Base-by-base conservation (phyloP, 805 yeast species). In the Hanseniaspora guilliermondii region DNA sequence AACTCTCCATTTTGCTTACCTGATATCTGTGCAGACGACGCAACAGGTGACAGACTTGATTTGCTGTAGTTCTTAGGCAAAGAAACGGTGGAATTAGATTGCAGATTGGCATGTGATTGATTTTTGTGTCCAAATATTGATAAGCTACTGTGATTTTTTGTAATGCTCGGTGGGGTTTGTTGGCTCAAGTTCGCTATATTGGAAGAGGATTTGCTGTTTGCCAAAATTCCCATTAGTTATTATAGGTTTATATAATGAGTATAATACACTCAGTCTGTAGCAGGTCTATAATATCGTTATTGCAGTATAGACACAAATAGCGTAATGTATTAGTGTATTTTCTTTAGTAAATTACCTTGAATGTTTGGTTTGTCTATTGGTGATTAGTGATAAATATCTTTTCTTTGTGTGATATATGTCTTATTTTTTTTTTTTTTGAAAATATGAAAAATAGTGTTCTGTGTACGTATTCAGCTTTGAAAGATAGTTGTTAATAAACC, bases 21-120 rank as follows among this genome's bases (percentile, higher is more conserved):
- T 21, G 55, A 36, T 11, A 74, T 56, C 8, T 66, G 70, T 47
- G 68, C 64, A 37, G 61, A 60, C 17, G 64, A 40, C 38, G 50
- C 54, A 9, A 37, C 48, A 3, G 53, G 53, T 8, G 54, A 48
- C 9, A 49, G 17, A 33, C 47, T 33, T 16, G 30, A 22, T 24
- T 37, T 39, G 22, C 19, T 27, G 22, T 30, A 32, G 6, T 2
- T n/a, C 42, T 47, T 35, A n/a, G 6, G 6, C 11, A 46, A 33
- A 41, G 37, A 22, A 16, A 17, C 17, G 27, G 16, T 17, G 12
- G 37, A 25, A 48, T 41, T 47, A 22, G 21, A 22, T 25, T 45
- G 21, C 22, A 36, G 32, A 36, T 45, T 45, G 16, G 25, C 27
- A 22, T 22, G 42, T 4, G 42, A 39, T 7, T 32, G 38, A 7